phyloP scores from a whole-genome alignment of 306 rosid species.

The Glycine latifolia region DNA sequence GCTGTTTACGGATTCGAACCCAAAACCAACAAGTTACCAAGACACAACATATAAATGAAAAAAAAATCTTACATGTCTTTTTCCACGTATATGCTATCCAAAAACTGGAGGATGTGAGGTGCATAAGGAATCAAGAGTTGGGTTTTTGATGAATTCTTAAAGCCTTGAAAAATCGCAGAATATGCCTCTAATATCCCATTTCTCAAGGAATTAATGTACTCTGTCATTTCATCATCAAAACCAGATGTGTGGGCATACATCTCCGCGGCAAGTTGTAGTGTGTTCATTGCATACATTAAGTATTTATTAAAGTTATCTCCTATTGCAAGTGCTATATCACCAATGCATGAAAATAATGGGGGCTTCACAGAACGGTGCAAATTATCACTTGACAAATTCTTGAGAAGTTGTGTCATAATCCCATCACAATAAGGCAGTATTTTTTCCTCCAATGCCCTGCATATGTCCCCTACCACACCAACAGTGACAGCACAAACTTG shows the following conservation, averaged over 20 bases:
- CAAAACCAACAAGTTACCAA: no score
- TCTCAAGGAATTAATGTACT: slow-evolving; percentile 84
- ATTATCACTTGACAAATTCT: slow-evolving; percentile 86
- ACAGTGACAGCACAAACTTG: slow-evolving; percentile 93
- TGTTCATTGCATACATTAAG: slow-evolving; percentile 90
- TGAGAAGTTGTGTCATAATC: slow-evolving; percentile 87
- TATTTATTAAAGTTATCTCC: slow-evolving; percentile 88
- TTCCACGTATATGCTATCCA: slow-evolving; percentile 86
- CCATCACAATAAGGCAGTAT: slow-evolving; percentile 93
- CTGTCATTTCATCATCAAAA: slow-evolving; percentile 83
- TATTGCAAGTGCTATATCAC: slow-evolving; percentile 89
- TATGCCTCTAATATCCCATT: slow-evolving; percentile 96
- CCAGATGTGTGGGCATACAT: slow-evolving; percentile 73
- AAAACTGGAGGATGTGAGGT: slow-evolving; percentile 82
- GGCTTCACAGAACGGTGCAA: slow-evolving; percentile 93
- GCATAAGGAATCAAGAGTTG: slow-evolving; percentile 89
- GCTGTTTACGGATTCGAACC: no score
- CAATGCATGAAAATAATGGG: slow-evolving; percentile 90
- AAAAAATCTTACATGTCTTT: slow-evolving; percentile 79
- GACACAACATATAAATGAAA: background rate
- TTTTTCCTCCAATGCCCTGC: slow-evolving; percentile 90
- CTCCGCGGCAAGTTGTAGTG: slow-evolving; percentile 89
- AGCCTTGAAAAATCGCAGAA: slow-evolving; percentile 94
- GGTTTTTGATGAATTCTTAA: slow-evolving; percentile 81
- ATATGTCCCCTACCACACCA: slow-evolving; percentile 94